Evolutionary conservation across 345 rosid species (phyloP).

Genomic region (Barbarea vulgaris): DNA sequence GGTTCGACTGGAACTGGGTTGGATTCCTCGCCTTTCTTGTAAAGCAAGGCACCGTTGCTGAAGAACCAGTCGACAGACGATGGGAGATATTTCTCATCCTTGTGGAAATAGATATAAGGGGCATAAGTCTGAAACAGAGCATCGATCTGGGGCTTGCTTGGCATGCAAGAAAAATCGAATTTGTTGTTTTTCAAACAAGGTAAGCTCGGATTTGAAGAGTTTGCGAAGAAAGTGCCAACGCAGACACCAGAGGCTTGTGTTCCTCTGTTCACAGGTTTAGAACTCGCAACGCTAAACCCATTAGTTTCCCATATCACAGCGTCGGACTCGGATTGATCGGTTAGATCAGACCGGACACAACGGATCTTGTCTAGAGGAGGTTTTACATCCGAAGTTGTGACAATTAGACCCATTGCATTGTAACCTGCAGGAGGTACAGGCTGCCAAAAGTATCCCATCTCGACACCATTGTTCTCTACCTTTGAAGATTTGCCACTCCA

Average conservation of each 20-base stretch:
- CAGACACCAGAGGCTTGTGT: constrained; percentile 50
- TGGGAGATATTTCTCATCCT: too few relatives aligned
- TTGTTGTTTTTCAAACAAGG: constrained; percentile 66
- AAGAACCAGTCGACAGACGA: constrained; percentile 78
- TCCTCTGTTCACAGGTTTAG: constrained; percentile 55
- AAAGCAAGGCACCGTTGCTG: constrained; percentile 63
- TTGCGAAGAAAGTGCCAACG: constrained; percentile 63
- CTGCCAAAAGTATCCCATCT: constrained; percentile 64
- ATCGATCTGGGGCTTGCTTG: constrained; percentile 55
- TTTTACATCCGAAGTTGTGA: constrained; percentile 60
- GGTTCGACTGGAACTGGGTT: constrained; percentile 53
- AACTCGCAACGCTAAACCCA: constrained; percentile 49
- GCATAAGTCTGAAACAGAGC: constrained; percentile 61
- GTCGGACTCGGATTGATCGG: constrained; percentile 55
- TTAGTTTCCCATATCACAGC: constrained; percentile 62
- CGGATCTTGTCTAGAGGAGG: constrained; percentile 65
- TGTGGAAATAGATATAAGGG: constrained; percentile 69
- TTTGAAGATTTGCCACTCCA: constrained; percentile 64
- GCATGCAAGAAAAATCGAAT: constrained; percentile 55
- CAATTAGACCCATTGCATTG: constrained; percentile 56
- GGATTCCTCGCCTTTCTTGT: constrained; percentile 66
- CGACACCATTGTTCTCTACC: constrained; percentile 48
- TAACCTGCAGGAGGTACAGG: constrained; percentile 73
- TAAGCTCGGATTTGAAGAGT: constrained; percentile 28
- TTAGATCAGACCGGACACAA: constrained; percentile 68